phyloP scores from a whole-genome alignment of 495 filamentous ascomycete genomes.

The Hypomontagnella submonticulosa region DNA sequence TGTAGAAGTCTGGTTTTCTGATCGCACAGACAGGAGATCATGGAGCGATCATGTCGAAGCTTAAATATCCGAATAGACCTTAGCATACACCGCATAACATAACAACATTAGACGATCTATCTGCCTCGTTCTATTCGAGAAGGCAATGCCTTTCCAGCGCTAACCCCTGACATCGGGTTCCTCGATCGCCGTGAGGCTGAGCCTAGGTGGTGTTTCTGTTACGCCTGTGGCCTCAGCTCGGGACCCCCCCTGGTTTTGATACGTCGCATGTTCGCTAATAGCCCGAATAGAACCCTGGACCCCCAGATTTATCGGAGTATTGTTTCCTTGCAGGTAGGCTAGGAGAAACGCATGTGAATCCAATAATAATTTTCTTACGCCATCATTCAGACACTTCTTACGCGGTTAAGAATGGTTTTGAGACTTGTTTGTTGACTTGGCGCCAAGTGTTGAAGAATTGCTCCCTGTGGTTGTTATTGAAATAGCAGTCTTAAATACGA shows the following conservation, averaged over 20 bases:
- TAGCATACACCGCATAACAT: background rate
- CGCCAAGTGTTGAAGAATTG: too few relatives aligned
- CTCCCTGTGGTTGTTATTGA: too few relatives aligned
- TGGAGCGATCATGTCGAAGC: constrained; percentile 33
- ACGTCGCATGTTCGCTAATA: constrained; percentile 31
- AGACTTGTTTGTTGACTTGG: too few relatives aligned
- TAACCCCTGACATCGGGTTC: constrained; percentile 33
- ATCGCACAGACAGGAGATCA: constrained; percentile 24
- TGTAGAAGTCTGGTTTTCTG: constrained; percentile 19
- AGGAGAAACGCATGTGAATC: too few relatives aligned
- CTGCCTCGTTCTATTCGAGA: constrained; percentile 1
- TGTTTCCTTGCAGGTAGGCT: background rate
- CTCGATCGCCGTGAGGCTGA: constrained; percentile 35
- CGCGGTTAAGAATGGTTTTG: too few relatives aligned
- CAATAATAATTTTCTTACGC: too few relatives aligned
- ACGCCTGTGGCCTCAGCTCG: constrained; percentile 40
- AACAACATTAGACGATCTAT: background rate
- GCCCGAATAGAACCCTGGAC: constrained; percentile 15
- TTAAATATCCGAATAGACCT: constrained; percentile 32
- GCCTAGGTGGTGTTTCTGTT: constrained; percentile 29
- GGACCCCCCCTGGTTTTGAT: constrained; percentile 36
- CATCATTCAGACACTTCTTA: too few relatives aligned
- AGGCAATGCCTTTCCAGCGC: background rate
- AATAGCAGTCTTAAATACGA: too few relatives aligned
- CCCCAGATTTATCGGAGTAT: background rate